Evolutionary conservation across 176 grass and related monocot genomes (phyloP), one percentile per base, ranked within the genome.

Genomic region (Saccharum spontaneum): DNA sequence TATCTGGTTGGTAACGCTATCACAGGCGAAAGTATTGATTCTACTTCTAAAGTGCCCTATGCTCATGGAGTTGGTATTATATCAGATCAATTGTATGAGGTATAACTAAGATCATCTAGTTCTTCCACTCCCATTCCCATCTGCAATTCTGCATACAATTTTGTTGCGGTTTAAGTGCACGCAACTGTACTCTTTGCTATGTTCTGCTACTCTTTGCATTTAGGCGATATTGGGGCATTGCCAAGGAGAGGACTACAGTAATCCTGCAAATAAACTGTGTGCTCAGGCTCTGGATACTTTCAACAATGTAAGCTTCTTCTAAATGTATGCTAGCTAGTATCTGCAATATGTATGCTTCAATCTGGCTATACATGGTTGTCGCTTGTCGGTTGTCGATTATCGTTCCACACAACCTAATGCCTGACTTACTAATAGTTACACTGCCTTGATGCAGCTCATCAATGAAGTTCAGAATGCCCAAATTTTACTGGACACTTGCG

Each of bases 201-300:
- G 24, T 22, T 31, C 10, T 76, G 77, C 10, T 10, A 5, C 3
- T 65, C 4, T 67, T 12, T 62, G 24, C 2, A 17, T 69, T 3
- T 39, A 85, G 75, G 62, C 8, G 4, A 85, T 85, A 71, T 12
- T 15, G 66, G 17, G 13, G 49, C 75, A 85, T 23, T 92, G 87
- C 17, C 54, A 49, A 80, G 87, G 79, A 71, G 57, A 89, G 50
- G 83, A 92, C 77, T 84, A 92, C 71, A 41, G 0, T 5, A 84
- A 10, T 44, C 83, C 90, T 62, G 15, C 22, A 33, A 80, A 44
- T 24, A 1, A 9, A 10, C 38, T 80, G 1, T 92, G 91, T 77
- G 76, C 84, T 10, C 83, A 87, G 78, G 68, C 84, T 38, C 12
- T 86, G 61, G 3, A 36, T 50, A 78, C 64, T 64, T 59, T 89